Evolutionary conservation across 2,329 filamentous ascomycete genomes (phyloP), one percentile per base, ranked within the genome.

Genomic region (Cercospora nicotianae): DNA sequence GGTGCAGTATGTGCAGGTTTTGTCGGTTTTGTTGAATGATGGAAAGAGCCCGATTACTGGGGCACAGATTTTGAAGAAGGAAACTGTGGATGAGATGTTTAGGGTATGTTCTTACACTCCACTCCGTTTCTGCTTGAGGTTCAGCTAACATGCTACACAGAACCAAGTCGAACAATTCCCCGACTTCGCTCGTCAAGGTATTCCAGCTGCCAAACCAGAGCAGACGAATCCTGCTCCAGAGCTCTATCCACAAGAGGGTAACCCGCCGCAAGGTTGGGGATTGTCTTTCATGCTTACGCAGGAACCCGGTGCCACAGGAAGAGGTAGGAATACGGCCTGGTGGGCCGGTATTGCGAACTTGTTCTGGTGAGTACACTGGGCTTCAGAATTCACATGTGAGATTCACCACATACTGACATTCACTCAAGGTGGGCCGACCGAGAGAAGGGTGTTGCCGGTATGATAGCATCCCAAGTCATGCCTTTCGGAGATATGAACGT

Each of bases 221-320:
- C 72, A 75, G 48, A 75, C 77, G 4, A 79, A 78, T 66, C 61
- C 73, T 18, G 64, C 84, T 2, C 78, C 81, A 0, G 85, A 88
- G 28, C 65, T 72, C 45, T 72, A 70, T 45, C 69, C 67, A 1
- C 68, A 72, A 65, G 69, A 72, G 33, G 80, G 80, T n/a, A 79
- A 84, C 68, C 83, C 82, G 20, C 85, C 87, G 0, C 88, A 91
- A 74, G 89, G 89, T 10, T 91, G 87, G 87, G 87, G 88, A 0
- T 77, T 91, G 26, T 74, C 72, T 5, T 79, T 79, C 69, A 75
- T 79, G 70, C 64, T 79, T 36, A 80, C 76, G 3, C 70, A 73
- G 26, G 77, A 78, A 60, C 73, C 77, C 5, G 77, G 77, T 18
- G 67, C 72, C 3, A 80, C 79, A 1, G 78, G 78, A 5, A 68